These are phyloP conservation scores for Fusarium acutatum DNA, from an alignment of 2,329 filamentous ascomycete species.

Conservation along the genomic window DNA sequence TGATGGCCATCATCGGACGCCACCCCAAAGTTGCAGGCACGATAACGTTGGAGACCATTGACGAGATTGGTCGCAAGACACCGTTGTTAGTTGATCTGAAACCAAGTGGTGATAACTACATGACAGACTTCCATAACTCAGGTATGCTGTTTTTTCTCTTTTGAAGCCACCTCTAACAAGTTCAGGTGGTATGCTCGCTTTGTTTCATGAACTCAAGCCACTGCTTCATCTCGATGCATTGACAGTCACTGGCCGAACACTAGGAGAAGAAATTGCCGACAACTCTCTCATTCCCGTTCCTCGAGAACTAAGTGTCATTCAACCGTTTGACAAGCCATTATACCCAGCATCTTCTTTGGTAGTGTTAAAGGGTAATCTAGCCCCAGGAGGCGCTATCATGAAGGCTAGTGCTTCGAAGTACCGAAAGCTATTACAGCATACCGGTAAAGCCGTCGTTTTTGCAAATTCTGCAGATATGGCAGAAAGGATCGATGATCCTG, in stretches of 20 bases:
- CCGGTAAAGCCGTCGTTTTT: slow-evolving; percentile 69
- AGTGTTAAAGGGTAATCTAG: slow-evolving; percentile 84
- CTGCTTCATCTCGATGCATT: slow-evolving; percentile 79
- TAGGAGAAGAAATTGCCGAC: slow-evolving; percentile 79
- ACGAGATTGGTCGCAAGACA: slow-evolving; percentile 78
- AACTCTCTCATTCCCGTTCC: slow-evolving; percentile 67
- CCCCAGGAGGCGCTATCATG: slow-evolving; percentile 83
- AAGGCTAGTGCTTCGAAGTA: slow-evolving; percentile 91
- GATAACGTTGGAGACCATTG: slow-evolving; percentile 80
- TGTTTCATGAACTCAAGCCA: slow-evolving; percentile 80
- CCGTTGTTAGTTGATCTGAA: slow-evolving; percentile 86
- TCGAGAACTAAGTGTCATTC: slow-evolving; percentile 61
- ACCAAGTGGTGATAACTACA: slow-evolving; percentile 86
- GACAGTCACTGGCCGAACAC: slow-evolving; percentile 85
- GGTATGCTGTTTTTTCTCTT: neutral
- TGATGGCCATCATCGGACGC: slow-evolving; percentile 85
- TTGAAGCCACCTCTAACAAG: neutral
- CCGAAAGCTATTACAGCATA: slow-evolving; percentile 60
- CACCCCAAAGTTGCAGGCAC: slow-evolving; percentile 69
- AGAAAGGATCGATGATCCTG: slow-evolving; percentile 63
- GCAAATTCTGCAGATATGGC: slow-evolving; percentile 79
- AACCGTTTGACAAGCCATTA: slow-evolving; percentile 70
- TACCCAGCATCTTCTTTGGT: slow-evolving; percentile 82
- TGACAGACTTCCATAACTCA: slow-evolving; percentile 84
- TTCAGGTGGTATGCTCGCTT: slow-evolving; percentile 78